A percentile compares a stretch with the other conserved stretches of the same genome.
Evolutionary conservation across 2,329 filamentous ascomycete species (phyloP).

Genomic region (Aspergillus pseudoviridinutans): DNA sequence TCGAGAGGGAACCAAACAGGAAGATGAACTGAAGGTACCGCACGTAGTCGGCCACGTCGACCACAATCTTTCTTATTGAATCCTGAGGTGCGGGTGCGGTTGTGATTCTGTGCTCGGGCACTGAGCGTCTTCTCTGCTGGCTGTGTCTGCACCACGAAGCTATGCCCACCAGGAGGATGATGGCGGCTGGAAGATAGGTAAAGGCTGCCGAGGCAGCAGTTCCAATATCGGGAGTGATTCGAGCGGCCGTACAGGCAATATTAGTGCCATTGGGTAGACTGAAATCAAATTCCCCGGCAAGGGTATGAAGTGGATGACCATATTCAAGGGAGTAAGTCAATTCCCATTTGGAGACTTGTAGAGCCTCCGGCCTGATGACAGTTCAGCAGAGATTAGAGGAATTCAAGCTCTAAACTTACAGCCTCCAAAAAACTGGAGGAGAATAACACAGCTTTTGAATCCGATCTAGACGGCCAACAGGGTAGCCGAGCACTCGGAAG

Average conservation of each 20-base stretch:
- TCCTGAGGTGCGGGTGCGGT: neutral
- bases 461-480: neutral
- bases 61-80: neutral
- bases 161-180: neutral
- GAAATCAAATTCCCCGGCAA: constrained; percentile 1
- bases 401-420: neutral
- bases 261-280: neutral
- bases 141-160: neutral
- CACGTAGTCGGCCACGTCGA: constrained; percentile 2
- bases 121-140: neutral
- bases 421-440: neutral
- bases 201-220: neutral
- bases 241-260: neutral
- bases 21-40: constrained; percentile 15
- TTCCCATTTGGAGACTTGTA: constrained; percentile 1
- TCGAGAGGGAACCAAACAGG: constrained; percentile 7
- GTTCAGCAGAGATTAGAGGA: neutral
- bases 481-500: constrained; percentile 1
- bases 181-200: neutral
- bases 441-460: neutral
- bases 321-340: constrained; percentile 1
- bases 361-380: neutral
- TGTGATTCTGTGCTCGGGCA: neutral
- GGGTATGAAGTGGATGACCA: constrained; percentile 2
- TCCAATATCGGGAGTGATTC: constrained; percentile 7